These are phyloP conservation scores for Parsonsia alboflavescens DNA, from an alignment of 257 asterid genomes.

Conservation along the genomic window DNA sequence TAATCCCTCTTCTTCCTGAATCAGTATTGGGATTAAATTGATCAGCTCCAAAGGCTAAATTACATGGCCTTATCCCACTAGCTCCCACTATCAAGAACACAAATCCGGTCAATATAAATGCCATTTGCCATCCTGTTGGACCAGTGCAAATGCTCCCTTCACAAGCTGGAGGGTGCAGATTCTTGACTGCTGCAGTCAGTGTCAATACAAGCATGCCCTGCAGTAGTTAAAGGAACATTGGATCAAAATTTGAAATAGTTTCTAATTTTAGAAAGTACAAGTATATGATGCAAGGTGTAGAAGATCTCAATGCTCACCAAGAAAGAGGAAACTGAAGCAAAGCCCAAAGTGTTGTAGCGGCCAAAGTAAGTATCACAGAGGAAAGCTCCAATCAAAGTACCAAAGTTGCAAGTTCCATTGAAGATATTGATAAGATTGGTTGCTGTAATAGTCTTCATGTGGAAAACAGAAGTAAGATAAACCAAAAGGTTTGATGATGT, in stretches of 20 bases:
- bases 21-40: slow-evolving; percentile 34
- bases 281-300: not conserved
- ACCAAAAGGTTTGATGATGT: slow-evolving; percentile 29
- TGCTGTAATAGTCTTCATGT: slow-evolving; percentile 28
- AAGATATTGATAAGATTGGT: slow-evolving; percentile 27
- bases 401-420: slow-evolving; percentile 34
- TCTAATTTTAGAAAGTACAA: not conserved
- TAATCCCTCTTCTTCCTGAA: slow-evolving; percentile 30
- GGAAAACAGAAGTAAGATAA: slow-evolving; percentile 31
- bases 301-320: slow-evolving; percentile 12
- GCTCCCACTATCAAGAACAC: slow-evolving; percentile 26
- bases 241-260: not conserved
- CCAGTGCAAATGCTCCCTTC: slow-evolving; percentile 14
- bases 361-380: slow-evolving; percentile 32
- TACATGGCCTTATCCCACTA: slow-evolving; percentile 38
- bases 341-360: slow-evolving; percentile 28
- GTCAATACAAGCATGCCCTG: slow-evolving; percentile 37
- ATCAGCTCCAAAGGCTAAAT: slow-evolving; percentile 37
- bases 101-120: slow-evolving; percentile 21
- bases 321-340: slow-evolving; percentile 31
- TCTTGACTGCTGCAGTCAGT: slow-evolving; percentile 26
- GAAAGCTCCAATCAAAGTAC: slow-evolving; percentile 31
- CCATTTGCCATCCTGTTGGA: slow-evolving; percentile 26
- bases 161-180: slow-evolving; percentile 31
- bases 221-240: not conserved